These are phyloP conservation scores for Sanguinoderma infundibulare DNA, from an alignment of 1,284 basidiomycete species.

Conservation along the genomic window DNA sequence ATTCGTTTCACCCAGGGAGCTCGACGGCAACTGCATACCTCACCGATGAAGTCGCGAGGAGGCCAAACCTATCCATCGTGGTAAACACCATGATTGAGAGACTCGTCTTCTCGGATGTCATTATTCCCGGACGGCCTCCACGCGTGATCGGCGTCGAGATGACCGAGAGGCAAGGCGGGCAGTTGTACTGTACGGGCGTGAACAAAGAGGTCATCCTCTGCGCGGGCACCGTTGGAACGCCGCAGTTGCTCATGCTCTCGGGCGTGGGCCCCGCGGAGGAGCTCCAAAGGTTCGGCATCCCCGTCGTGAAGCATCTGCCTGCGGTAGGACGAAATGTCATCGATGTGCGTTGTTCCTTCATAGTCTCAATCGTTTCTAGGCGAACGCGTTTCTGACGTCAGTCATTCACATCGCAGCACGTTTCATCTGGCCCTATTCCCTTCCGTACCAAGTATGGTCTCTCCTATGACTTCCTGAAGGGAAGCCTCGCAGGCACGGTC, in stretches of 20 bases:
- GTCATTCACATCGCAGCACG: conserved; percentile 28
- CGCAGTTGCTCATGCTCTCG: conserved; percentile 52
- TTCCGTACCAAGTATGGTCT: conserved; percentile 35
- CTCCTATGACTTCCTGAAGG: conserved; percentile 36
- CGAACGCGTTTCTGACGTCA: not conserved
- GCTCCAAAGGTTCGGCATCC: conserved; percentile 42
- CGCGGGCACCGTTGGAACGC: conserved; percentile 48
- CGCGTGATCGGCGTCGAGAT: conserved; percentile 39
- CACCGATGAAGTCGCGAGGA: conserved; percentile 33
- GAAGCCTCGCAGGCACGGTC: conserved; percentile 28
- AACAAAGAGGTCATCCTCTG: conserved; percentile 45
- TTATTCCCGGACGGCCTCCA: conserved; percentile 5
- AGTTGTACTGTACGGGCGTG: conserved; percentile 35
- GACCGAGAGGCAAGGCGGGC: conserved; percentile 19
- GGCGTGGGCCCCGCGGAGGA: conserved; percentile 48
- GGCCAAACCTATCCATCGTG: conserved; percentile 46
- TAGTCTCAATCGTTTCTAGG: not conserved
- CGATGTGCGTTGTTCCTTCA: conserved; percentile 36
- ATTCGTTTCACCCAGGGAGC: conserved; percentile 28
- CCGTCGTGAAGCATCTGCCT: conserved; percentile 40
- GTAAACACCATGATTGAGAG: conserved; percentile 36
- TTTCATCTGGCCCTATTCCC: conserved; percentile 32
- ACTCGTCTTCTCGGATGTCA: conserved; percentile 28
- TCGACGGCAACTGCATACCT: conserved; percentile 48
- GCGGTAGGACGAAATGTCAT: conserved; percentile 49